Percentiles rank a stretch among this genome's conserved stretches.
Conservation (phyloP, 805 yeast genomes). For the Alloascoidea africana region DNA sequence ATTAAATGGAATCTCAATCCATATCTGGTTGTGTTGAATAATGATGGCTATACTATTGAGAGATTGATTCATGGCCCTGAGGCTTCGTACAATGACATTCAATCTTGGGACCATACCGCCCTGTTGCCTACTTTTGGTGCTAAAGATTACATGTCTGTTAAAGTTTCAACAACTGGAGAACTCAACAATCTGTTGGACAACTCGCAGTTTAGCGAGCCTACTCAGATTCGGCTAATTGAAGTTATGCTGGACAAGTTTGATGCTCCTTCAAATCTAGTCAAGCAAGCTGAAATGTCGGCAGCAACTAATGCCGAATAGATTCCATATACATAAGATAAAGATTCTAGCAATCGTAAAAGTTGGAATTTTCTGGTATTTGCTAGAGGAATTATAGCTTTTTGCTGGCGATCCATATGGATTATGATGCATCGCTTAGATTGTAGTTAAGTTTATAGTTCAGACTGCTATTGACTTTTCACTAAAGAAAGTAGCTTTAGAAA, state of each 20-base stretch:
- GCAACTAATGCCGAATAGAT: slow-evolving; percentile 24
- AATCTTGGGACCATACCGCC: slow-evolving; percentile 50
- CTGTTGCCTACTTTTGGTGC: slow-evolving; percentile 36
- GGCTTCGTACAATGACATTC: slow-evolving; percentile 53
- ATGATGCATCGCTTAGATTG: too few species aligned
- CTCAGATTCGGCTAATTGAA: slow-evolving; percentile 51
- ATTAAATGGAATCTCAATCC: slow-evolving; percentile 53
- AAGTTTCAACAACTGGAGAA: slow-evolving; percentile 42
- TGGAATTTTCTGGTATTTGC: too few species aligned
- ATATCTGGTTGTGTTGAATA: slow-evolving; percentile 54
- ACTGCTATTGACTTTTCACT: too few species aligned
- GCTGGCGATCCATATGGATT: too few species aligned
- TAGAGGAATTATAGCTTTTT: too few species aligned
- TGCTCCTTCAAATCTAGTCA: slow-evolving; percentile 48
- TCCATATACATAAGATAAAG: slow-evolving; percentile 4
- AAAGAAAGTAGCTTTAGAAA: too few species aligned
- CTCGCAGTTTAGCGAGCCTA: slow-evolving; percentile 33
- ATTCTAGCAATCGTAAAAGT: too few species aligned
- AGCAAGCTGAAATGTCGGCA: slow-evolving; percentile 40
- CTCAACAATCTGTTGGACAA: slow-evolving; percentile 33
- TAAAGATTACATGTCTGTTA: slow-evolving; percentile 34
- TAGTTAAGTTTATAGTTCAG: too few species aligned
- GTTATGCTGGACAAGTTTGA: slow-evolving; percentile 55
- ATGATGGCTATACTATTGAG: slow-evolving; percentile 65
- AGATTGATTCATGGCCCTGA: slow-evolving; percentile 48